Conservation (phyloP, 495 filamentous ascomycete species). For the Hyphodiscus hymeniophilus region DNA sequence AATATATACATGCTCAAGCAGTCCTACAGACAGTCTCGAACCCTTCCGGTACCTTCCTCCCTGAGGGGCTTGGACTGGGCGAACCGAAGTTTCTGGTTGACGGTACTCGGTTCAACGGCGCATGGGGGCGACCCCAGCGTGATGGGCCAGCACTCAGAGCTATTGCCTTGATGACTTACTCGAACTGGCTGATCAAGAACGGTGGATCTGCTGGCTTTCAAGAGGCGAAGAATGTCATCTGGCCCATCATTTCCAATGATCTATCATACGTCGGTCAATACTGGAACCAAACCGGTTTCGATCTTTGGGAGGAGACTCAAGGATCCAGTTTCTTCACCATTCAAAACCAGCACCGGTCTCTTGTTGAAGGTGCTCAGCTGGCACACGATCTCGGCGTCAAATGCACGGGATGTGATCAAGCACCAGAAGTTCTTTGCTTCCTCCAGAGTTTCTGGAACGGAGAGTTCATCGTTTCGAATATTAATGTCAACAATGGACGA, state of each 20-base stretch:
- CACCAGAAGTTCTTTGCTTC: conserved; percentile 43
- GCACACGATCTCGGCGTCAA: conserved; percentile 22
- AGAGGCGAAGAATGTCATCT: conserved; percentile 30
- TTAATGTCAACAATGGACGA: conserved; percentile 31
- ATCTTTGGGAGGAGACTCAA: conserved; percentile 45
- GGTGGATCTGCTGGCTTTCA: conserved; percentile 5
- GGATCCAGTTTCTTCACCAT: conserved; percentile 56
- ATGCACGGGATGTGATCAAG: conserved; percentile 37
- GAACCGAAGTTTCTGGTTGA: conserved; percentile 55
- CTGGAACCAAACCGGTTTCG: conserved; percentile 40
- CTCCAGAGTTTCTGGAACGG: conserved; percentile 43
- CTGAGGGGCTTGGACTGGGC: conserved; percentile 42
- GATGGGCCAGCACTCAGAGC: conserved; percentile 50
- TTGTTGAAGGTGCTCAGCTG: conserved; percentile 24
- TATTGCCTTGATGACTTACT: conserved; percentile 37
- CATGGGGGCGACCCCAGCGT: conserved; percentile 56
- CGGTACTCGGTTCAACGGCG: conserved; percentile 41
- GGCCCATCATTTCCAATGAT: conserved; percentile 50
- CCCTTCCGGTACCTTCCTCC: conserved; percentile 43
- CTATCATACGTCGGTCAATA: conserved; percentile 37
- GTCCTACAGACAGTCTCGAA: conserved; percentile 44
- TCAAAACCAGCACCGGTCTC: conserved; percentile 42
- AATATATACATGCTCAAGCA: conserved; percentile 47
- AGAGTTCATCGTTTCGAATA: conserved; percentile 33
- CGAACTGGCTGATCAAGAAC: conserved; percentile 26